Evolutionary conservation across 495 filamentous ascomycete species (phyloP), one percentile per base, ranked within the genome.

Genomic region (Talaromyces wortmannii): DNA sequence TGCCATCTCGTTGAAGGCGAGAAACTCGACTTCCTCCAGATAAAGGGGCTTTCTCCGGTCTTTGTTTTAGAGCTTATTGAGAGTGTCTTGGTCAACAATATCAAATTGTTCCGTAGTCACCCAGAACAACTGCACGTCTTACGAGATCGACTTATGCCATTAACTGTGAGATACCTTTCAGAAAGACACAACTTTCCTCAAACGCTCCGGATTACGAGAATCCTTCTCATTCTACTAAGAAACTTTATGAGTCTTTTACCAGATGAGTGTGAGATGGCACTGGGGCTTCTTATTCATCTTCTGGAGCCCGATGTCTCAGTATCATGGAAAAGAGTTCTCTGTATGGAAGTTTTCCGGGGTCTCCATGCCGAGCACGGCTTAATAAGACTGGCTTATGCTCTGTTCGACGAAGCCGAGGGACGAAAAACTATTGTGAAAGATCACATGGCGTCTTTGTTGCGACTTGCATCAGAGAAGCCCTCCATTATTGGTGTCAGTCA

Each of bases 41-140:
- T 89, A 55, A 85, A 85, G 33, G 79, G 82, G 5, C 77, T 97
- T 12, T 83, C 89, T 1, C 84, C 89, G 48, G 85, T 85, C 1
- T 92, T 95, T 58, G 89, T 90, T 16, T 71, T 98, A 2, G 94
- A 97, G 63, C 76, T 97, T 32, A 90, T 97, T 58, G 92, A 96
- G 71, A 91, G 89, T 5, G 81, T 96, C 33, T 68, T 98, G 45
- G 80, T 85, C 4, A 95, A 91, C 62, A 91, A 96, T 74, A 83
- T 87, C 13, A 76, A 80, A 31, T 86, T 95, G 31, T 91, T 96
- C 65, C 72, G 82, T 6, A 74, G 75, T 1, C 94, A 96, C 64
- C 75, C 82, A 0, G 94, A 98, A 63, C 87, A 95, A 61, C 81
- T 85, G 5, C 77, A 92, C 61, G 80, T 95, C 29, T 69, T 97